Conservation (phyloP, 2,329 filamentous ascomycete genomes). For the Endoconidiophora polonica region DNA sequence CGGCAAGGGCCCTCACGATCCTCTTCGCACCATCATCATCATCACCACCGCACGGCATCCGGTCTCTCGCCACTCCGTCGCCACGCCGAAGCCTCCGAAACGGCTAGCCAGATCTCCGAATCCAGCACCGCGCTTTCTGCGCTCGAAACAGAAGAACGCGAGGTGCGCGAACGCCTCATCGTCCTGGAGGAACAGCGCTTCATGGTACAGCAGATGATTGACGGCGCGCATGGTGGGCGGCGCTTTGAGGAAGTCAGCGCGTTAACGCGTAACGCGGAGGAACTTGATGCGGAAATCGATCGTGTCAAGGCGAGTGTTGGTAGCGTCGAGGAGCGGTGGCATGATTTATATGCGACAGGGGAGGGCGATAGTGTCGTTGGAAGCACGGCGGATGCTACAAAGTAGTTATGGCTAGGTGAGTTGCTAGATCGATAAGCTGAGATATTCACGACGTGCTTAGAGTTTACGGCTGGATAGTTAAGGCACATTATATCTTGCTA, state of each 20-base stretch:
- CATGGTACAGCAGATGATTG: constrained; percentile 74
- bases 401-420: neutral
- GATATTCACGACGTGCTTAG: neutral
- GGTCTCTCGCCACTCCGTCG: constrained; percentile 28
- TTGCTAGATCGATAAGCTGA: neutral
- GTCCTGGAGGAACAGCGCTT: constrained; percentile 85
- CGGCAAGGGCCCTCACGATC: constrained; percentile 18
- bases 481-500: neutral
- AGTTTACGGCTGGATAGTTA: neutral
- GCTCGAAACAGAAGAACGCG: constrained; percentile 69
- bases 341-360: constrained; percentile 12
- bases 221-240: constrained; percentile 54
- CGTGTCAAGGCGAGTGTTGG: constrained; percentile 46
- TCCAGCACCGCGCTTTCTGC: constrained; percentile 27
- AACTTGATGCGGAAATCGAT: constrained; percentile 64
- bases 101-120: constrained; percentile 33
- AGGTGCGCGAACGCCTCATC: constrained; percentile 60
- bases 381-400: neutral
- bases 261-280: constrained; percentile 63
- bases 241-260: constrained; percentile 78
- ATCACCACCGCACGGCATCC: neutral
- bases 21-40: constrained; percentile 9
- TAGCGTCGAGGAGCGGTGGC: constrained; percentile 38
- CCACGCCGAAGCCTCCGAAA: constrained; percentile 27
- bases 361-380: neutral